phyloP scores from a whole-genome alignment of 2,329 filamentous ascomycete genomes.

The Pestalotiopsis sp. region DNA sequence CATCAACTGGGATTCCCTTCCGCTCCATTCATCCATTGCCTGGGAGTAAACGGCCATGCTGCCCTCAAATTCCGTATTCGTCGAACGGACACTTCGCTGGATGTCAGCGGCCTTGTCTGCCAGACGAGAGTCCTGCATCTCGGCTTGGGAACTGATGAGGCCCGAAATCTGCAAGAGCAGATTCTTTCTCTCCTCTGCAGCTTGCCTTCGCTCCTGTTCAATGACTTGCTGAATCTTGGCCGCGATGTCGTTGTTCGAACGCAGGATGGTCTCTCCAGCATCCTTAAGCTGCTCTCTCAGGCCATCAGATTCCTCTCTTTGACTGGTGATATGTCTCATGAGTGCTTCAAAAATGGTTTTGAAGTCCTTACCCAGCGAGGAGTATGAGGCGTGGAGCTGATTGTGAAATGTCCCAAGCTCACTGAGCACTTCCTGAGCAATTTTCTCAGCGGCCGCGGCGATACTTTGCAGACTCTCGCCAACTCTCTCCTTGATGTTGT shows the following conservation, averaged over 20 bases:
- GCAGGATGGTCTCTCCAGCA: constrained; percentile 69
- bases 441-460: constrained; percentile 81
- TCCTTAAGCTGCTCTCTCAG: constrained; percentile 73
- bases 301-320: constrained; percentile 75
- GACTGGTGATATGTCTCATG: constrained; percentile 71
- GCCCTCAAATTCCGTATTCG: constrained; percentile 66
- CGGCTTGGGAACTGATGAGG: constrained; percentile 76
- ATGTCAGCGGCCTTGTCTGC: constrained; percentile 64
- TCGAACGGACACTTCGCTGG: constrained; percentile 65
- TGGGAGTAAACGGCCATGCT: constrained; percentile 68
- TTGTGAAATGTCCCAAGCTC: constrained; percentile 85
- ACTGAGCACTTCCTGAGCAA: constrained; percentile 84
- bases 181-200: constrained; percentile 72
- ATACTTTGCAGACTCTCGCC: constrained; percentile 83
- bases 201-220: constrained; percentile 74
- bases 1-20: constrained; percentile 69
- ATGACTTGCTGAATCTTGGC: constrained; percentile 69
- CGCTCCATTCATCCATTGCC: constrained; percentile 76
- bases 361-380: constrained; percentile 81
- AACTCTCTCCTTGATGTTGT: constrained; percentile 85
- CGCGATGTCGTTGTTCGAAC: constrained; percentile 70
- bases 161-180: constrained; percentile 76
- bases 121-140: constrained; percentile 74
- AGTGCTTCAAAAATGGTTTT: constrained; percentile 84
- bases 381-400: constrained; percentile 84